Conservation (phyloP, 2,329 filamentous ascomycete species). For the Claviceps maximensis region DNA sequence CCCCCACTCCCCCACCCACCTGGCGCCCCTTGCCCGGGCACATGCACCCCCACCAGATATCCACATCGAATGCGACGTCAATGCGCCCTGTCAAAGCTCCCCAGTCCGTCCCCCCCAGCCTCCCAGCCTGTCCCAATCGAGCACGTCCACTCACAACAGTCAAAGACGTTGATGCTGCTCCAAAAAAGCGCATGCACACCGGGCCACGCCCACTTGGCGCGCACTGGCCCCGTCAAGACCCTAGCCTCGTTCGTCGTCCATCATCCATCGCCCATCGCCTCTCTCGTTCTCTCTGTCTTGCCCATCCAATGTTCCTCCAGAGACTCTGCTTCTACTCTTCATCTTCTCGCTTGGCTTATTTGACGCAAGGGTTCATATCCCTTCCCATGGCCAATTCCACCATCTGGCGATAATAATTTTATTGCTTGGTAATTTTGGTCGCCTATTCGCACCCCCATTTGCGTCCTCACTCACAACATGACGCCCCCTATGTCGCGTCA, state of each 20-base stretch:
- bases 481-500: slow-evolving; percentile 10
- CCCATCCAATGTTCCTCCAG: slow-evolving; percentile 4
- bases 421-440: slow-evolving; percentile 7
- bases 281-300: too few species aligned
- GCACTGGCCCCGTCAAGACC: background rate
- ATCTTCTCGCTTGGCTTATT: slow-evolving; percentile 2
- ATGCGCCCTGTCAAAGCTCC: background rate
- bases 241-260: background rate
- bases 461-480: slow-evolving; percentile 14
- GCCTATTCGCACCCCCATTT: slow-evolving; percentile 4
- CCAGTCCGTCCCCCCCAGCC: too few species aligned
- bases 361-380: slow-evolving; percentile 5
- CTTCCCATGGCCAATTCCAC: slow-evolving; percentile 10
- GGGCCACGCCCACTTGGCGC: background rate
- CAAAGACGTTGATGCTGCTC: background rate
- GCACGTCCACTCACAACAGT: background rate
- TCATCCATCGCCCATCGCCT: background rate
- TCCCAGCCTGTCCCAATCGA: background rate
- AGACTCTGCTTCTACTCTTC: slow-evolving; percentile 1
- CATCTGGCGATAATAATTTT: slow-evolving; percentile 9
- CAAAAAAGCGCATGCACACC: background rate
- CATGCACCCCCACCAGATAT: background rate
- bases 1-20: too few species aligned
- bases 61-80: too few species aligned
- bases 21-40: too few species aligned